Base-by-base conservation (phyloP, 2,329 filamentous ascomycete species). In the Exserohilum turcica region DNA sequence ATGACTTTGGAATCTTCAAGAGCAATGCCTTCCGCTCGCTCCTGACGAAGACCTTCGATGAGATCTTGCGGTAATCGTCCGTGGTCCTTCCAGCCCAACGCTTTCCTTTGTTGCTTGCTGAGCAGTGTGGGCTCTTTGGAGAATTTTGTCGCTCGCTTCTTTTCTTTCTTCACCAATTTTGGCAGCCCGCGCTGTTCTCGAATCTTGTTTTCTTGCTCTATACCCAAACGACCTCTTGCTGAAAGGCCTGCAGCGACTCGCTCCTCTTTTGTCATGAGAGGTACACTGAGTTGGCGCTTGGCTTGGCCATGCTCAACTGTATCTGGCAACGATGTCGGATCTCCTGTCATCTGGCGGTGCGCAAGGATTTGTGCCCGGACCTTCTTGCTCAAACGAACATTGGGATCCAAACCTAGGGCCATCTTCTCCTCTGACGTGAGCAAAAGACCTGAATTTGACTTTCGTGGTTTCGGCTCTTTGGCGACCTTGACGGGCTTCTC, bases 201-300 rank as follows among this genome's bases (percentile, higher is more conserved):
- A 33, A 69, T 63, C 13, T 63, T 50, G 16, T 69, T 62, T 37
- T 70, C 57, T 5, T 63, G 49, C 32, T 47, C 57, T 40, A 65
- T 57, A 3, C 64, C 60, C 19, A 71, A 38, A 16, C 66, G 59
- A n/a, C 67, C 68, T 32, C 49, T 62, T 15, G 56, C 48, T 3
- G 69, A 62, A 10, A 72, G 42, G 6, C 66, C 67, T 29, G 54
- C 55, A 3, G 61, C 63, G n/a, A 62, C 56, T 28, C 69, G 63
- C 44, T 71, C 60, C 35, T 69, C 68, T 33, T 57, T 63, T 28
- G 67, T 64, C 60, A 72, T 63, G 2, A 70, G 53, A 9, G 65
- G 64, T 9, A 54, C 48, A 28, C 42, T 50, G 28, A 49, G 44
- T 29, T 43, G 37, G 27, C 35, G 50, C 35, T 29, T 48, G 6